A percentile compares a stretch with the other conserved stretches of the same genome.
phyloP scores from a whole-genome alignment of 331 rosid genomes.

The Ulmus americana region DNA sequence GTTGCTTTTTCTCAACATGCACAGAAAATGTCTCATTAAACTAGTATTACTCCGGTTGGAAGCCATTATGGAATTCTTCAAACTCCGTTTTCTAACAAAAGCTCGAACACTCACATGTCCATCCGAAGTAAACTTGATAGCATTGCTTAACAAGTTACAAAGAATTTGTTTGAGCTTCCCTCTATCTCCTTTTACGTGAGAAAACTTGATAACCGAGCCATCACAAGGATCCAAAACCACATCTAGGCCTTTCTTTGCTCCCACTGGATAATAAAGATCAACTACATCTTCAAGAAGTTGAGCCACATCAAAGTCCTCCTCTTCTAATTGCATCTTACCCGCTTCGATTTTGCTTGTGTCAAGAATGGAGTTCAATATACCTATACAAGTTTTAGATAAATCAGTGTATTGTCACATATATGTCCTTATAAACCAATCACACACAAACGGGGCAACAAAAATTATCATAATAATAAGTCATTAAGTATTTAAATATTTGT shows the following conservation, averaged over 20 bases:
- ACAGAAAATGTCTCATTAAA: slow-evolving; percentile 21
- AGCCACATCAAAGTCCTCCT: slow-evolving; percentile 61
- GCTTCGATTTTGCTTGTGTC: slow-evolving; percentile 86
- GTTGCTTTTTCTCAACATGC: slow-evolving; percentile 35
- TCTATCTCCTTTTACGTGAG: slow-evolving; percentile 65
- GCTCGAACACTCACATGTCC: slow-evolving; percentile 64
- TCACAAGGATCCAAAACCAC: slow-evolving; percentile 60
- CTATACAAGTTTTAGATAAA: slow-evolving; percentile 19
- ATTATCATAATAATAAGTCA: too few relatives aligned
- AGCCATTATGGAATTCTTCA: slow-evolving; percentile 39
- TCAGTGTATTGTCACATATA: too few relatives aligned
- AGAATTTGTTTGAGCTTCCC: slow-evolving; percentile 67
- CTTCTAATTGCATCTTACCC: slow-evolving; percentile 70
- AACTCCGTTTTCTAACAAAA: slow-evolving; percentile 46
- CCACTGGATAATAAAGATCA: slow-evolving; percentile 58
- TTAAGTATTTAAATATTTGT: too few relatives aligned
- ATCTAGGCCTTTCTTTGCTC: slow-evolving; percentile 60
- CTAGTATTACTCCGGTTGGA: slow-evolving; percentile 16
- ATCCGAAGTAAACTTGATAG: slow-evolving; percentile 62
- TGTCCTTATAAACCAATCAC: too few relatives aligned
- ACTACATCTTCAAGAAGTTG: slow-evolving; percentile 63
- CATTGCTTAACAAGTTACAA: slow-evolving; percentile 67
- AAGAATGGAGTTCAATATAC: slow-evolving; percentile 64
- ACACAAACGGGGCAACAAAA: too few relatives aligned
- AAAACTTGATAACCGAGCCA: slow-evolving; percentile 45